These are phyloP conservation scores for Oxyria digyna DNA, from an alignment of 148 eudicot species.

Conservation along the genomic window DNA sequence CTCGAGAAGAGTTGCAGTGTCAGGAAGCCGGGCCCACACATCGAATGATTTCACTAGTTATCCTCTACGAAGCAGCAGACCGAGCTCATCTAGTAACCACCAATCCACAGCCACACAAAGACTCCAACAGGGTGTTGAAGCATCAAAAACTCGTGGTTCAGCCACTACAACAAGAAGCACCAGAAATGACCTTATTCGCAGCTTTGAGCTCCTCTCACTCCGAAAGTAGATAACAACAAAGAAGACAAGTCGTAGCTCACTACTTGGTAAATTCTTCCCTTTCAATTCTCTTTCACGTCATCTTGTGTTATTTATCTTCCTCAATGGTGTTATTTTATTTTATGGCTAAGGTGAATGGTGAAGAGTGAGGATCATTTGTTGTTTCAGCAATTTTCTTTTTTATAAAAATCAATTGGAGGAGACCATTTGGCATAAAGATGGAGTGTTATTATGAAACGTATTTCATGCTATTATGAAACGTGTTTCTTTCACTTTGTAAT, in stretches of 20 bases:
- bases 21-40: constrained; percentile 44
- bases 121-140: constrained; percentile 35
- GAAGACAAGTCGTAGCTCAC: neutral
- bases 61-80: constrained; percentile 19
- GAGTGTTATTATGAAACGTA: no score
- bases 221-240: constrained; percentile 31
- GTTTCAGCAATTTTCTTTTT: no score
- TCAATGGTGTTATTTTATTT: no score
- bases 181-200: constrained; percentile 71
- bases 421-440: no score
- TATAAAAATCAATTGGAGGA: no score
- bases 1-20: constrained; percentile 46
- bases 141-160: constrained; percentile 41
- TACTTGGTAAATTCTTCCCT: neutral
- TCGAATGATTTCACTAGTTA: constrained; percentile 30
- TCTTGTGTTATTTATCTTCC: no score
- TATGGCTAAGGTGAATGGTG: no score
- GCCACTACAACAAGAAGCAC: constrained; percentile 26
- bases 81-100: constrained; percentile 31
- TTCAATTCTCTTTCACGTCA: no score
- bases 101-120: constrained; percentile 35
- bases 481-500: no score
- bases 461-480: no score
- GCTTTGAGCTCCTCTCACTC: constrained; percentile 81
- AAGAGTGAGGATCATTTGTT: no score